Conservation (phyloP, 768 basidiomycete genomes). For the Sistotremastrum suecicum region DNA sequence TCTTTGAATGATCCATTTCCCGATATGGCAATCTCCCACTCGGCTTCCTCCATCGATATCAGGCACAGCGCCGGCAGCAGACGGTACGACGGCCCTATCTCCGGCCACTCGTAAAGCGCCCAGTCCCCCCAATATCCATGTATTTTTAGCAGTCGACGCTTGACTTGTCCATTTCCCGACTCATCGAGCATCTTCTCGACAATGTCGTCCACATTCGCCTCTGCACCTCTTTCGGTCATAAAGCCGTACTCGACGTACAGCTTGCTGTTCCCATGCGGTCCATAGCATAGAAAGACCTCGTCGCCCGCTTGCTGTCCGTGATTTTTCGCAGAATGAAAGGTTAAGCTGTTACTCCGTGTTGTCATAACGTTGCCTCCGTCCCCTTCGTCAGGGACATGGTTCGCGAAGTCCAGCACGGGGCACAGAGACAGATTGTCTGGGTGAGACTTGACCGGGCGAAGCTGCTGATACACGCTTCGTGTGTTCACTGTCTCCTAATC, state of each 20-base stretch:
- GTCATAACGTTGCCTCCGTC: slow-evolving; percentile 16
- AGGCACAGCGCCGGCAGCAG: slow-evolving; percentile 20
- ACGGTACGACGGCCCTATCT: slow-evolving; percentile 22
- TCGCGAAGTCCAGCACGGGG: slow-evolving; percentile 85
- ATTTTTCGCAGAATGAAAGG: slow-evolving; percentile 34
- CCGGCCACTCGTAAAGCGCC: slow-evolving; percentile 18
- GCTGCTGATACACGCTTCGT: slow-evolving; percentile 66
- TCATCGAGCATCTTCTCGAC: too few relatives aligned
- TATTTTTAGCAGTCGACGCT: too few relatives aligned
- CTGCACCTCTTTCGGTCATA: slow-evolving; percentile 19
- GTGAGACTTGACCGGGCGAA: slow-evolving; percentile 32
- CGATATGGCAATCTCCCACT: not conserved
- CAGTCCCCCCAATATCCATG: slow-evolving; percentile 12
- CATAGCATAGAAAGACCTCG: slow-evolving; percentile 71
- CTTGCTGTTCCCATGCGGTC: slow-evolving; percentile 59
- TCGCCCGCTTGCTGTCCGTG: slow-evolving; percentile 30
- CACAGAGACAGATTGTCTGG: slow-evolving; percentile 76
- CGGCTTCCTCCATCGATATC: slow-evolving; percentile 8
- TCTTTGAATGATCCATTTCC: too few relatives aligned
- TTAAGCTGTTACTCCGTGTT: slow-evolving; percentile 30
- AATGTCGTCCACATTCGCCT: slow-evolving; percentile 5
- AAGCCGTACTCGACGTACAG: slow-evolving; percentile 91
- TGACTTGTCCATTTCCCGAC: too few relatives aligned
- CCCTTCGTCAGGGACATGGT: slow-evolving; percentile 41
- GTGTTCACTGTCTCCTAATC: slow-evolving; percentile 58